Evolutionary conservation across 306 rosid species (phyloP).

Genomic region (Casuarina cunninghamiana): DNA sequence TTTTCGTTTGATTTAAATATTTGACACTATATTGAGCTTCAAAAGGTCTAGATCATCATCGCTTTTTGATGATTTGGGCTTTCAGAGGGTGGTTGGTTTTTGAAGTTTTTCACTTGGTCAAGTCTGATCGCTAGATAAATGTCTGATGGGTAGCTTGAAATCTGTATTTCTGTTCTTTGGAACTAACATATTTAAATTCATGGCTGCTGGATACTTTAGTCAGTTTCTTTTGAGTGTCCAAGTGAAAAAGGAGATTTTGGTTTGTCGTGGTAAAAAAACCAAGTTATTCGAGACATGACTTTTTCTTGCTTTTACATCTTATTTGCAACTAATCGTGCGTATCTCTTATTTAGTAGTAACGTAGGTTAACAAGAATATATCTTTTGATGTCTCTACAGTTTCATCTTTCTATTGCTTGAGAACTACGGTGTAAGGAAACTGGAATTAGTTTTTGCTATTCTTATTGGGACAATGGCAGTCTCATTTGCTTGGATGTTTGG

Average conservation of each 20-base stretch:
- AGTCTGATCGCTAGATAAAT: neutral
- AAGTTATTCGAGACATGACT: neutral
- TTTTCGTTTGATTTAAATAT: neutral
- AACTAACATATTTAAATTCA: neutral
- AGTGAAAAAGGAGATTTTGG: neutral
- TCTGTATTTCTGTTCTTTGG: neutral
- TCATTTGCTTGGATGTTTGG: constrained; percentile 99
- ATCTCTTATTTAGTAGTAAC: constrained; percentile 1
- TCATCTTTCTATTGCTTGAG: constrained; percentile 89
- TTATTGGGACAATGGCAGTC: constrained; percentile 82
- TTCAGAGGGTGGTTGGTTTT: neutral
- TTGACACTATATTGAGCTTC: neutral
- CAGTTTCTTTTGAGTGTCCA: neutral
- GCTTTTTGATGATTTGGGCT: neutral
- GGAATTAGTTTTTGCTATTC: constrained; percentile 92
- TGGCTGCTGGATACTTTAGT: neutral
- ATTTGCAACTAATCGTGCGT: neutral
- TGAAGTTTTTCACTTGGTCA: neutral
- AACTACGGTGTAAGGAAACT: constrained; percentile 95
- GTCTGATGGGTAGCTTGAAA: neutral
- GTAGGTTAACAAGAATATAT: constrained; percentile 14
- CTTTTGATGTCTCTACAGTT: constrained; percentile 51
- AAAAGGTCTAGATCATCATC: neutral
- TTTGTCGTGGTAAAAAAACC: neutral
- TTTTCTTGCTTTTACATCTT: neutral